Conservation (phyloP, 108 stramenopile species). For the Skeletonema tropicum region DNA sequence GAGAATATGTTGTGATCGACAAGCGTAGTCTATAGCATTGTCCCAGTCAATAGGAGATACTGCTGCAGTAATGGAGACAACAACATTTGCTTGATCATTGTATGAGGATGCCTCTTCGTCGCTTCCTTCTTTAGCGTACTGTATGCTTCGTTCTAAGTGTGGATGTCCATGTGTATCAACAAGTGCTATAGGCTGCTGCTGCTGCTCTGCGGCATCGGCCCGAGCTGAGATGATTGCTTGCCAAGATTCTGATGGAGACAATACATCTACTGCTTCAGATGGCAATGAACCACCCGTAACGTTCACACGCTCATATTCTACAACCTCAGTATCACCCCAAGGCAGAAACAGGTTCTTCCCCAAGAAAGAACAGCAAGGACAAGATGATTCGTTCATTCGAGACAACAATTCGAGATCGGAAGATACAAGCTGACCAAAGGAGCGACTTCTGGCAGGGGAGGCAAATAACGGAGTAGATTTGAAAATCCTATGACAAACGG, state of each 20-base stretch:
- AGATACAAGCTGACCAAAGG: constrained; percentile 7
- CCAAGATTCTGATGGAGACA: constrained; percentile 39
- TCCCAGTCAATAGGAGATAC: constrained; percentile 75
- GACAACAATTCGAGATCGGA: not conserved
- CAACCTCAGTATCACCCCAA: not conserved
- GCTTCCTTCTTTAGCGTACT: constrained; percentile 30
- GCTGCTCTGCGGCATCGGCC: not conserved
- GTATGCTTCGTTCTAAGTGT: constrained; percentile 65
- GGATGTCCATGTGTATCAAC: constrained; percentile 86
- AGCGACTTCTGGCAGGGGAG: not conserved
- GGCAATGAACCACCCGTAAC: not conserved
- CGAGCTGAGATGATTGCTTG: constrained; percentile 11
- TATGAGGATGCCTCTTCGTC: not conserved
- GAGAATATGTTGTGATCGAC: constrained; percentile 45
- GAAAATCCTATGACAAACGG: not conserved
- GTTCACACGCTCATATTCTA: not conserved
- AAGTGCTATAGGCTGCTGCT: constrained; percentile 29
- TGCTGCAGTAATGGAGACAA: constrained; percentile 66
- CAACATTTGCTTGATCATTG: constrained; percentile 2
- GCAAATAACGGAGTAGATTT: not conserved
- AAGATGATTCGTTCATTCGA: constrained; percentile 15
- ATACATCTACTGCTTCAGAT: constrained; percentile 8
- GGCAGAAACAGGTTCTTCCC: constrained; percentile 31
- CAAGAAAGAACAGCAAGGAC: constrained; percentile 53
- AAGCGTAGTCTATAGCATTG: constrained; percentile 60